These are phyloP conservation scores for Teratosphaeria gauchensis DNA, from an alignment of 2,329 filamentous ascomycete species.

Conservation along the genomic window DNA sequence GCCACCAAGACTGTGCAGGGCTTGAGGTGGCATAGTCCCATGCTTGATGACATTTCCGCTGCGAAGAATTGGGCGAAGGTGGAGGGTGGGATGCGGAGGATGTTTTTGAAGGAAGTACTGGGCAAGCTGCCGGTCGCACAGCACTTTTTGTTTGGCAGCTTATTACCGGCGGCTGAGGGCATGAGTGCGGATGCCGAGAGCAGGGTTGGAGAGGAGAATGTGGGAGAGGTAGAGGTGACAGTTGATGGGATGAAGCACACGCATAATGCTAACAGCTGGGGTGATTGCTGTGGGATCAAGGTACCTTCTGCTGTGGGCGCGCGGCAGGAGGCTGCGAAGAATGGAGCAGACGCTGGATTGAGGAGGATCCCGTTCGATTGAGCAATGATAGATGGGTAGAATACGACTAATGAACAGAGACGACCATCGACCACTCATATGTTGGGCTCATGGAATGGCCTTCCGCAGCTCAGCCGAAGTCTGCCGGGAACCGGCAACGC, in stretches of 20 bases:
- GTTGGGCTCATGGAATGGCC: not conserved
- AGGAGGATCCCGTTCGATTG: constrained; percentile 76
- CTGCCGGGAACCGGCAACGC: not conserved
- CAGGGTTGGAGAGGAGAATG: constrained; percentile 38
- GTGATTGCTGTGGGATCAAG: constrained; percentile 96
- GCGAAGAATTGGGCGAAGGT: constrained; percentile 88
- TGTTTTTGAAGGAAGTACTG: constrained; percentile 90
- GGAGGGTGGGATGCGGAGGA: constrained; percentile 87
- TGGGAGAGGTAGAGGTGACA: constrained; percentile 53
- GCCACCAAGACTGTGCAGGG: constrained; percentile 93
- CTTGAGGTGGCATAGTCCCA: constrained; percentile 90
- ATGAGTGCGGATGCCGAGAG: constrained; percentile 62
- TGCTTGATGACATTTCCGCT: constrained; percentile 94
- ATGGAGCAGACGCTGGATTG: constrained; percentile 50
- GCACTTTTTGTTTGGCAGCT: constrained; percentile 85
- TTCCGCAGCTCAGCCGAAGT: not conserved
- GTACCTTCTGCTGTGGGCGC: constrained; percentile 91
- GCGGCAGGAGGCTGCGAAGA: constrained; percentile 77
- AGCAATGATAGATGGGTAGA: not conserved
- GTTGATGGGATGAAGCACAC: constrained; percentile 52
- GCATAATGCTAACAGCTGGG: constrained; percentile 61
- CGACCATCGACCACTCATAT: not conserved
- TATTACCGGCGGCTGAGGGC: constrained; percentile 68
- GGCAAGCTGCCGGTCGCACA: constrained; percentile 96
- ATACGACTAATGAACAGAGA: not conserved